Evolutionary conservation across 2,329 filamentous ascomycete genomes (phyloP), one percentile per base, ranked within the genome.

Genomic region (Mariannaea sp.): DNA sequence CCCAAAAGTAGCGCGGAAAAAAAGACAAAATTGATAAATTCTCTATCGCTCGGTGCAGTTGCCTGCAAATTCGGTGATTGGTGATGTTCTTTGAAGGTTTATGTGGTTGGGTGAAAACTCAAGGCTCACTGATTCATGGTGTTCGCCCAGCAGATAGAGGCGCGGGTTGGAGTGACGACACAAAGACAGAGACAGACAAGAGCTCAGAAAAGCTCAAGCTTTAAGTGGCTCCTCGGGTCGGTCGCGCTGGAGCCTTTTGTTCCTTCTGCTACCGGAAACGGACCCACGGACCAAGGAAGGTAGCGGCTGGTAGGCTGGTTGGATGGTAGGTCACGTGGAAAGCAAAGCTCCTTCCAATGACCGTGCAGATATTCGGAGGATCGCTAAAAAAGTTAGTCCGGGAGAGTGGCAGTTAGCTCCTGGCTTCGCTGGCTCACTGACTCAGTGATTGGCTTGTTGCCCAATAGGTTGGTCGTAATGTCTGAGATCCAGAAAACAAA

Each of bases 271-370:
- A 54, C 58, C 59, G 57, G 38, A 61, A 57, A 50, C 61, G 58
- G 55, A 56, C 43, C 52, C 47, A 44, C 35, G 29, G 33, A 39
- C 33, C 39, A 32, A 44, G n/a, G n/a, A n/a, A n/a, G n/a, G n/a
- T n/a, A n/a, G n/a, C n/a, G n/a, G n/a, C n/a, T n/a, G n/a, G n/a
- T n/a, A n/a, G n/a, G n/a, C n/a, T n/a, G n/a, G n/a, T n/a, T n/a
- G n/a, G n/a, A n/a, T n/a, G n/a, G n/a, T 32, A 12, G 29, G 38
- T 64, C 61, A 64, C 61, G 61, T 64, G 60, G 14, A 10, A 6
- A 10, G 26, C 10, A 4, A n/a, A 22, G 29, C 9, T 12, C 13
- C 16, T 14, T 38, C 20, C 10, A 6, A 20, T 12, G 36, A 8
- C 20, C 19, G 39, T n/a, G n/a, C n/a, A 49, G 43, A 29, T 14